These are phyloP conservation scores for Didymellaceae sp. DNA, from an alignment of 2,329 filamentous ascomycete species.

Conservation along the genomic window DNA sequence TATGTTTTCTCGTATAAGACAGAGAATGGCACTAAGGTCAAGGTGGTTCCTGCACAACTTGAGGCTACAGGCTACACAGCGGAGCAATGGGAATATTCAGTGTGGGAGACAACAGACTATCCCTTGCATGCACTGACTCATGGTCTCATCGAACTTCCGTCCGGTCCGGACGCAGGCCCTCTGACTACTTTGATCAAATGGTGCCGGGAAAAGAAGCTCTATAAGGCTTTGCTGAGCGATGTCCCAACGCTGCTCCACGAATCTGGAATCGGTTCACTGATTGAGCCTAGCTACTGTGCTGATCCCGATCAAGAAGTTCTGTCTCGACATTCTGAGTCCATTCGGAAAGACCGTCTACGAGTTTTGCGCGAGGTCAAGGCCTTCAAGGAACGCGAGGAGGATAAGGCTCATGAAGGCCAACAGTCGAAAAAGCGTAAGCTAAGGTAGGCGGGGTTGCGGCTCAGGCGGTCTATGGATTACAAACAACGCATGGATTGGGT, in stretches of 20 bases:
- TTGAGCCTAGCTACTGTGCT: constrained; percentile 9
- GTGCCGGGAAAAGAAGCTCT: constrained; percentile 7
- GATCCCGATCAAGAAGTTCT: constrained; percentile 22
- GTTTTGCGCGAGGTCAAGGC: constrained; percentile 1
- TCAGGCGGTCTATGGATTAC: too few species aligned
- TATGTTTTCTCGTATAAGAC: background rate
- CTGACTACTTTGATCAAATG: constrained; percentile 23
- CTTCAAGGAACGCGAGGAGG: constrained; percentile 1
- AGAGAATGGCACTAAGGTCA: background rate
- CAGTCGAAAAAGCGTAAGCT: constrained; percentile 13
- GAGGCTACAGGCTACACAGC: constrained; percentile 14
- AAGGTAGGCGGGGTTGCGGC: background rate
- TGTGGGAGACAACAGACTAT: constrained; percentile 23
- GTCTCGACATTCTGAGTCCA: background rate
- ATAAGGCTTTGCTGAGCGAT: constrained; percentile 18
- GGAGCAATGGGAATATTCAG: constrained; percentile 17
- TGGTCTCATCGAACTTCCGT: constrained; percentile 19
- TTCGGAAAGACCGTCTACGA: constrained; percentile 18
- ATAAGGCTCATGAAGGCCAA: background rate
- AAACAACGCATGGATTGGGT: too few species aligned
- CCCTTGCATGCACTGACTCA: constrained; percentile 26
- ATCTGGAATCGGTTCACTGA: constrained; percentile 12
- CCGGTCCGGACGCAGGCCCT: constrained; percentile 25
- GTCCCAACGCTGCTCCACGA: constrained; percentile 11
- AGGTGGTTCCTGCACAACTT: background rate